phyloP scores from a whole-genome alignment of 129 eudicot genomes.

The Chrysanthemum seticuspe region DNA sequence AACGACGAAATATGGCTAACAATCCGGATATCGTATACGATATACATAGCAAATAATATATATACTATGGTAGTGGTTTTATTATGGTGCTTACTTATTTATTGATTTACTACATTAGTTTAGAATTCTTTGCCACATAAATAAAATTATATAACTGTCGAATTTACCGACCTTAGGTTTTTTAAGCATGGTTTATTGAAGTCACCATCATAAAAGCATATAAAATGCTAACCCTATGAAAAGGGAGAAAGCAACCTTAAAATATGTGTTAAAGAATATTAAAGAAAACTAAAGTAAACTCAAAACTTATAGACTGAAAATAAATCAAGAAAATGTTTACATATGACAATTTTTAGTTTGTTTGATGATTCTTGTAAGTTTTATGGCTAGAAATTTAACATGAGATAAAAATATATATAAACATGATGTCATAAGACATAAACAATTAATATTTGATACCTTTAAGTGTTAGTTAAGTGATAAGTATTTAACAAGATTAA shows the following conservation, averaged over 20 bases:
- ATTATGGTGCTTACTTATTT: not conserved
- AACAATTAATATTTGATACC: not conserved
- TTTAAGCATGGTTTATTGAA: not conserved
- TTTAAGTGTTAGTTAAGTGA: conserved; percentile 9
- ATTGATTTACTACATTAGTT: not conserved
- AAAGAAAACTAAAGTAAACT: not conserved
- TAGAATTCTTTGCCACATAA: not conserved
- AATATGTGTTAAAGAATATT: not conserved
- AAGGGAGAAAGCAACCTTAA: not conserved
- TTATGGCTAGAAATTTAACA: not conserved
- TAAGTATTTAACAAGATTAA: not conserved
- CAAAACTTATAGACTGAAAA: not conserved
- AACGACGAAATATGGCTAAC: too few species aligned
- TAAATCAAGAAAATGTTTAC: not conserved
- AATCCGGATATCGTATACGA: too few species aligned
- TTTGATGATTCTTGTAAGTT: too few species aligned
- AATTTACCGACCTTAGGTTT: conserved; percentile 7
- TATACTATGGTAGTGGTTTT: not conserved
- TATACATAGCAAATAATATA: not conserved
- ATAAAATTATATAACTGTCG: not conserved
- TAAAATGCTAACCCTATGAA: not conserved
- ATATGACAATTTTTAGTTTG: not conserved
- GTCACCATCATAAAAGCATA: not conserved
- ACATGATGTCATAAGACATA: conserved; percentile 13
- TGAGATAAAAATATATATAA: not conserved